phyloP scores from a whole-genome alignment of 2,329 filamentous ascomycete species.

The Davidsoniella eucalypti region DNA sequence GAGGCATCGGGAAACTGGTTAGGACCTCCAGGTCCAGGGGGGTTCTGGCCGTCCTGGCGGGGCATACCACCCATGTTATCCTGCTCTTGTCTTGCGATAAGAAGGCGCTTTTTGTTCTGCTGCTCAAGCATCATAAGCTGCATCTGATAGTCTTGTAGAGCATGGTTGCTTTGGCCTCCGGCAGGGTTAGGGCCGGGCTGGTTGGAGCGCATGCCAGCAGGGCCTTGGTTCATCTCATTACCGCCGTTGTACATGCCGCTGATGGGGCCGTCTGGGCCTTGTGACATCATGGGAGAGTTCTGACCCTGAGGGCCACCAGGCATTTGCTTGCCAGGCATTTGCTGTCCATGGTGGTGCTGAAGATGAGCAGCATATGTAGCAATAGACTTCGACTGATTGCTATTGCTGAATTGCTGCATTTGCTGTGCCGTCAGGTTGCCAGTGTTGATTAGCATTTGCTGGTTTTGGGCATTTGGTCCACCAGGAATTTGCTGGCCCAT shows the following conservation, averaged over 20 bases:
- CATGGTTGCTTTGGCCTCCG: conserved; percentile 46
- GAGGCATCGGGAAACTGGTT: conserved; percentile 54
- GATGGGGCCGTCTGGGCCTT: conserved; percentile 48
- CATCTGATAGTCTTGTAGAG: conserved; percentile 78
- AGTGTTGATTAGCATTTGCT: conserved; percentile 55
- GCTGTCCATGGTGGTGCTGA: conserved; percentile 62
- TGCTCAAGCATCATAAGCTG: conserved; percentile 75
- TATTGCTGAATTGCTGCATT: conserved; percentile 47
- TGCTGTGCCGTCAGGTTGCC: conserved; percentile 57
- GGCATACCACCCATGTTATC: conserved; percentile 39
- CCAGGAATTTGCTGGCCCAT: conserved; percentile 55
- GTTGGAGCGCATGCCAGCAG: conserved; percentile 41
- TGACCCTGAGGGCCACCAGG: conserved; percentile 54
- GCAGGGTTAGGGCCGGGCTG: conserved; percentile 31
- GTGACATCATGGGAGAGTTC: conserved; percentile 67
- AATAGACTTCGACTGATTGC: conserved; percentile 65
- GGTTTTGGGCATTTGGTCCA: conserved; percentile 32
- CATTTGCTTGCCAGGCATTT: conserved; percentile 65
- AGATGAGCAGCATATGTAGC: conserved; percentile 76
- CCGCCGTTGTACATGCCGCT: conserved; percentile 45
- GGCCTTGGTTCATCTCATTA: conserved; percentile 31
- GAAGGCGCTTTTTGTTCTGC: conserved; percentile 71
- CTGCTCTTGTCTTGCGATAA: conserved; percentile 71
- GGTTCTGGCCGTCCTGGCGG: conserved; percentile 33
- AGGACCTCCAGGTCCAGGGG: conserved; percentile 38